Base-by-base conservation (phyloP, 176 grass and related monocot genomes). In the Avena eriantha region DNA sequence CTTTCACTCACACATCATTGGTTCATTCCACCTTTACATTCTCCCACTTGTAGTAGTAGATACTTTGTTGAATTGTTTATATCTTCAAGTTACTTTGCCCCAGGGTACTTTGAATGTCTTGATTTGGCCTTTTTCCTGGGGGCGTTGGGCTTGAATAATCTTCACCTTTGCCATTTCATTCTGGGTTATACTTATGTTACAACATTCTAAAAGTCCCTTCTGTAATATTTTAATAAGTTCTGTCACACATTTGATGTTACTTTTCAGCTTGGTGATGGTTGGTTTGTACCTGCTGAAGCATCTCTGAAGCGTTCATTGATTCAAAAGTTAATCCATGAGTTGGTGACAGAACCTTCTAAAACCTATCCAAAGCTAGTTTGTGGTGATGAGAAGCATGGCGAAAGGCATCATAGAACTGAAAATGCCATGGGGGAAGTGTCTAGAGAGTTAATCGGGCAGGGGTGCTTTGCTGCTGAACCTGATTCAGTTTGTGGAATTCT, bases 261-360 rank as follows among this genome's bases (percentile, higher is more conserved):
- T 86, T 90, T 87, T 55, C 92, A 99, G 97, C 90, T 99, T 47
- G 87, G 80, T 82, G 83, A 80, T 55, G 87, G 90, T 76, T 99
- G 97, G 97, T 99, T 99, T 91, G 83, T 87, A 65, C 90, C 97
- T 41, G 80, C 85, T 79, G 94, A 97, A 87, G 97, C 94, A 88
- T 99, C 92, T 87, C 47, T 94, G n/a, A 99, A 99, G 90, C 90
- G 97, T 59, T 90, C 92, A 22, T 17, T 90, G 51, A 87, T 99
- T 76, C 77, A 87, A 33, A 94, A 94, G 80, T 88, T 99, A 80
- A 97, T 99, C 75, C 87, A 87, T 46, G 83, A 87, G 47, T 49
- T 94, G 70, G 83, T 99, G 36, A 66, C 77, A 26, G 83, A 87
- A 69, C 65, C 80, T 51, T 80, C 76, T 79, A 80, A 91, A 75